Base-by-base conservation (phyloP, 140 eudicot species). In the Stevia rebaudiana region DNA sequence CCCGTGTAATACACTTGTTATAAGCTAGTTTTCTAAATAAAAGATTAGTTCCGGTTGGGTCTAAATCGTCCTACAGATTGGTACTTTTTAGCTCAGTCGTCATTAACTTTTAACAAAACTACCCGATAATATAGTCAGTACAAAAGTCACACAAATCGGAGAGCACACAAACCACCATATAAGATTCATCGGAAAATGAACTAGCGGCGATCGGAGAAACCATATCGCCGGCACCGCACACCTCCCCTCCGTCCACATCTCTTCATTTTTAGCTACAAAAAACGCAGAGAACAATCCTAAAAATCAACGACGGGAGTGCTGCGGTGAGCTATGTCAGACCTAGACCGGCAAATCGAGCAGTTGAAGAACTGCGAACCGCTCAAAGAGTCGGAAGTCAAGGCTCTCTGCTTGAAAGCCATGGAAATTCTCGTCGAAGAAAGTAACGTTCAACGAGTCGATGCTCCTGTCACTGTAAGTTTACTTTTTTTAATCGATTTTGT, bases 291-390 rank as follows among this genome's bases (percentile, higher is more conserved):
- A 54, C 52, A 60, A 57, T 65, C 37, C 30, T 19, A 60, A 61
- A 48, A 44, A 3, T 15, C 8, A 15, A 44, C 8, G 25, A 30
- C 42, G 17, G 31, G 33, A 25, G 35, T 2, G 61, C 7, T 58
- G 19, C 39, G 15, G 63, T 48, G 61, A 21, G 69, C 71, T 68
- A 84, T 88, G 98, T 92, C 98, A 28, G 98, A 92, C 89, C 89
- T 92, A 73, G 98, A 92, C 81, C 78, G 98, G 75, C 98, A 92
- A 85, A 92, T 88, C 61, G 95, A 88, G 84, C 98, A 85, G 82
- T 72, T 92, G 21, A 92, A 83, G 82, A 81, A 89, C 75, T 92
- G 98, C 72, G 96, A 92, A 63, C 89, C 98, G 30, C 79, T 92
- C 5, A 85, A 81, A 60, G 98, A 92, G 63, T 88, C 94, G 0